Evolutionary conservation across 202 grass and related monocot species (phyloP).

Genomic region (Digitaria exilis): DNA sequence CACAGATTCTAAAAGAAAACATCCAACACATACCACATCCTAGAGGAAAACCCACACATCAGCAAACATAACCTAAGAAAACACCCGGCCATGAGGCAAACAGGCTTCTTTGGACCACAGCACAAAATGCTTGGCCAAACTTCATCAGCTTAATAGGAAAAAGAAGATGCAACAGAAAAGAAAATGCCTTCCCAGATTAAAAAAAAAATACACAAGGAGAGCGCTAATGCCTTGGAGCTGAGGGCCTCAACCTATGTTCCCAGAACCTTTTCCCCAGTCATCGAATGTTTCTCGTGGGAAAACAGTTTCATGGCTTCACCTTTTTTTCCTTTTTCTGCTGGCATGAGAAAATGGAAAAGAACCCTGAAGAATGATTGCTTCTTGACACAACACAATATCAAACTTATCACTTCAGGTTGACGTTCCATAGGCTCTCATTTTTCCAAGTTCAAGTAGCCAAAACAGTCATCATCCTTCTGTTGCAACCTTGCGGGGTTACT

Average conservation of each 20-base stretch:
- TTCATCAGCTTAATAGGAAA: slow-evolving; percentile 16
- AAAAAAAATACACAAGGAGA: slow-evolving; percentile 29
- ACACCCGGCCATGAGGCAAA: slow-evolving; percentile 17
- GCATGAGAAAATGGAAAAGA: slow-evolving; percentile 30
- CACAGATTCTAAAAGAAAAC: not conserved
- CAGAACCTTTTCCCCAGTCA: slow-evolving; percentile 59
- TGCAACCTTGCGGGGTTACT: slow-evolving; percentile 26
- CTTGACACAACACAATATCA: not conserved
- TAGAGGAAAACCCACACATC: slow-evolving; percentile 34
- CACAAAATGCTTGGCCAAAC: not conserved
- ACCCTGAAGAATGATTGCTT: slow-evolving; percentile 5
- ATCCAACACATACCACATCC: not conserved
- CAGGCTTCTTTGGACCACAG: slow-evolving; percentile 18
- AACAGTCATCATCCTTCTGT: slow-evolving; percentile 22
- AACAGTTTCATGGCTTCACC: not conserved
- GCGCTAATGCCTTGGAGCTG: not conserved
- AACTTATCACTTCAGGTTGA: slow-evolving; percentile 33
- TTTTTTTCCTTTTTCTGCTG: slow-evolving; percentile 15
- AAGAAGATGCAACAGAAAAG: not conserved
- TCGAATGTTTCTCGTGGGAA: slow-evolving; percentile 68
- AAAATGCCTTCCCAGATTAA: slow-evolving; percentile 34
- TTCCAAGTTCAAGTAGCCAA: slow-evolving; percentile 21
- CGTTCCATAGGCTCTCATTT: slow-evolving; percentile 5
- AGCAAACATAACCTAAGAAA: not conserved
- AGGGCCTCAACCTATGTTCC: slow-evolving; percentile 26